phyloP scores from a whole-genome alignment of 2,329 filamentous ascomycete species.

The Sarocladiaceae sp. region DNA sequence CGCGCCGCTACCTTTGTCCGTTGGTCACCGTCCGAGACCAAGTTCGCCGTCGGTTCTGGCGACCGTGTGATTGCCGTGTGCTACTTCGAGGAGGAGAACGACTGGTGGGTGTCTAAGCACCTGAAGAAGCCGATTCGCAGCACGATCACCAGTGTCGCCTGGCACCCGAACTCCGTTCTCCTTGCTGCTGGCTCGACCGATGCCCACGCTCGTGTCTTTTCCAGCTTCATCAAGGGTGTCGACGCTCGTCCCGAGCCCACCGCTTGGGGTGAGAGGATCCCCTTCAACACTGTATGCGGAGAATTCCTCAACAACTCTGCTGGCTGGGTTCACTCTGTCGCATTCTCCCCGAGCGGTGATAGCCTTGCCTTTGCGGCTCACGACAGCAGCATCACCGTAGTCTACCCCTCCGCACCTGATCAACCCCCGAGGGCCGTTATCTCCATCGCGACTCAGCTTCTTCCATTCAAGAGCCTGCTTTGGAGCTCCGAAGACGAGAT shows the following conservation, averaged over 20 bases:
- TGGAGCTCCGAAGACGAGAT: slow-evolving; percentile 94
- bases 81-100: slow-evolving; percentile 99
- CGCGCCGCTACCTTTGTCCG: slow-evolving; percentile 93
- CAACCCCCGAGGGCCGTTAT: slow-evolving; percentile 88
- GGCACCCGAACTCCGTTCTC: slow-evolving; percentile 97
- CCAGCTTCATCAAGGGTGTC: slow-evolving; percentile 92
- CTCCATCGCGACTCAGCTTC: slow-evolving; percentile 80
- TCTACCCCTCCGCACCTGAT: slow-evolving; percentile 88
- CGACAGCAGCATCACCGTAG: slow-evolving; percentile 93
- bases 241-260: slow-evolving; percentile 81
- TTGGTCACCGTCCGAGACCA: slow-evolving; percentile 94
- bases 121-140: slow-evolving; percentile 98
- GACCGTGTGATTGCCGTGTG: slow-evolving; percentile 94
- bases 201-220: slow-evolving; percentile 92
- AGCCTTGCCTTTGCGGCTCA: slow-evolving; percentile 93
- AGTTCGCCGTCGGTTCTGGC: slow-evolving; percentile 95
- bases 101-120: slow-evolving; percentile 99
- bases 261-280: slow-evolving; percentile 90
- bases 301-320: slow-evolving; percentile 95
- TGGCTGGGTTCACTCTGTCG: slow-evolving; percentile 91
- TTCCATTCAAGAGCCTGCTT: slow-evolving; percentile 88
- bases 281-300: slow-evolving; percentile 97
- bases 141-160: slow-evolving; percentile 90
- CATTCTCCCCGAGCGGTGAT: slow-evolving; percentile 88
- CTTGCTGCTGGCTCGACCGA: slow-evolving; percentile 95